Conservation (phyloP, 2,329 filamentous ascomycete species). For the Xylaria sp. region DNA sequence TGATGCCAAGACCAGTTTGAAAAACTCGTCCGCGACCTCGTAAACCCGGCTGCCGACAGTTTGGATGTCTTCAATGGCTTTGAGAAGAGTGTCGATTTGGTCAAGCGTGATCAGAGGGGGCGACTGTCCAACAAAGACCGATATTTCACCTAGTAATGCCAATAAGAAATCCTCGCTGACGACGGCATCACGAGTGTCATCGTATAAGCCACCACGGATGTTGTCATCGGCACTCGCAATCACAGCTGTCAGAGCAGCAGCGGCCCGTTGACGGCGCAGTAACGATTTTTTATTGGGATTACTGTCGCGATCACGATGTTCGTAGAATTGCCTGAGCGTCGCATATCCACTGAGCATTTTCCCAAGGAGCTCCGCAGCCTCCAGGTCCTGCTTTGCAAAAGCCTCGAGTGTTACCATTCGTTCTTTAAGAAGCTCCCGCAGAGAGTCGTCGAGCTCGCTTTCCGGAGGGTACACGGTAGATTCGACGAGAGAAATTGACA, state of each 20-base stretch:
- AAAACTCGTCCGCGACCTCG: conserved; percentile 76
- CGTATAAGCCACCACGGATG: conserved; percentile 88
- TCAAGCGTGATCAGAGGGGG: conserved; percentile 65
- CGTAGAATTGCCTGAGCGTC: conserved; percentile 87
- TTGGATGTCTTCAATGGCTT: conserved; percentile 68
- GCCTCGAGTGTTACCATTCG: conserved; percentile 74
- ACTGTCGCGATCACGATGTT: conserved; percentile 72
- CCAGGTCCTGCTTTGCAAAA: conserved; percentile 75
- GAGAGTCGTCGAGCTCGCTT: conserved; percentile 73
- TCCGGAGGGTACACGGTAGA: conserved; percentile 79
- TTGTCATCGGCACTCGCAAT: conserved; percentile 87
- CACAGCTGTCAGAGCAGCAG: conserved; percentile 77
- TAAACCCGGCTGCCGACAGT: conserved; percentile 76
- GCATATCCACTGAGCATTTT: conserved; percentile 91
- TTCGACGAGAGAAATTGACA: conserved; percentile 84
- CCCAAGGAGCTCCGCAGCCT: conserved; percentile 82
- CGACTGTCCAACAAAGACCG: conserved; percentile 72
- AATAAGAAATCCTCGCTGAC: conserved; percentile 88
- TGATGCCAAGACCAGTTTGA: conserved; percentile 75
- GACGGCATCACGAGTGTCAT: conserved; percentile 78
- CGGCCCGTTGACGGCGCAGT: conserved; percentile 70
- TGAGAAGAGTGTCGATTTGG: conserved; percentile 73
- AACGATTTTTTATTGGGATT: conserved; percentile 54
- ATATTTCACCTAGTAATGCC: conserved; percentile 80
- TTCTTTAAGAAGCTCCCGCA: conserved; percentile 72